A percentile compares a stretch with the other conserved stretches of the same genome.
Evolutionary conservation across 768 basidiomycete genomes (phyloP).

Genomic region (Lactifluus subvellereus): DNA sequence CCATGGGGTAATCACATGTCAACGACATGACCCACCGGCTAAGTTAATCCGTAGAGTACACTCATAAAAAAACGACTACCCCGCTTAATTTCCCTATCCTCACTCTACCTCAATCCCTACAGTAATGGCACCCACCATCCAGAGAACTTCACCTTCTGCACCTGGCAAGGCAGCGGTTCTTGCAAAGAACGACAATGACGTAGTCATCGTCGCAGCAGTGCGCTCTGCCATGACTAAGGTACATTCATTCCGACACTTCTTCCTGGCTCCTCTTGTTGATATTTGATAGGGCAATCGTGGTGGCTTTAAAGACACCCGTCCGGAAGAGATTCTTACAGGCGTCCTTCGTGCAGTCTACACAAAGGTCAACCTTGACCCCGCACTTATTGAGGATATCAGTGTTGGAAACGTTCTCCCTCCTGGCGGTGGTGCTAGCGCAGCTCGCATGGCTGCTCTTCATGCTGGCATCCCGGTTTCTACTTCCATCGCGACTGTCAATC

Average conservation of each 20-base stretch:
- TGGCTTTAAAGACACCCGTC: constrained; percentile 85
- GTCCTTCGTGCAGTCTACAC: constrained; percentile 71
- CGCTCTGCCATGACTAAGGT: constrained; percentile 91
- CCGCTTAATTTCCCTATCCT: too few species aligned
- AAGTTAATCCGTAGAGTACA: too few species aligned
- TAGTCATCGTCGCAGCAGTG: constrained; percentile 85
- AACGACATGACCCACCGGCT: too few species aligned
- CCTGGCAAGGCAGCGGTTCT: constrained; percentile 34
- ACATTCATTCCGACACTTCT: constrained; percentile 28
- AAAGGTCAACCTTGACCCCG: constrained; percentile 65
- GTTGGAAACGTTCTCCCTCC: constrained; percentile 89
- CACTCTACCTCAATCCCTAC: not conserved
- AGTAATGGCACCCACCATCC: constrained; percentile 26
- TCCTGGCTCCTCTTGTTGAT: constrained; percentile 5
- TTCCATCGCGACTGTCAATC: constrained; percentile 76
- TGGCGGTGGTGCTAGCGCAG: constrained; percentile 72
- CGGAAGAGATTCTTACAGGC: constrained; percentile 74
- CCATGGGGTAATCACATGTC: too few species aligned
- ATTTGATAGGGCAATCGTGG: constrained; percentile 67
- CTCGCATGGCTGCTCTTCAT: constrained; percentile 82
- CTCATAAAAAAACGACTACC: too few species aligned
- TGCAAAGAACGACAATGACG: constrained; percentile 73
- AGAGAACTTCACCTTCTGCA: constrained; percentile 23
- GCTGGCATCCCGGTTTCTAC: constrained; percentile 78
- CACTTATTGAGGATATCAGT: constrained; percentile 75